Conservation (phyloP, 2,329 filamentous ascomycete genomes). For the Blastomyces emzantsi region DNA sequence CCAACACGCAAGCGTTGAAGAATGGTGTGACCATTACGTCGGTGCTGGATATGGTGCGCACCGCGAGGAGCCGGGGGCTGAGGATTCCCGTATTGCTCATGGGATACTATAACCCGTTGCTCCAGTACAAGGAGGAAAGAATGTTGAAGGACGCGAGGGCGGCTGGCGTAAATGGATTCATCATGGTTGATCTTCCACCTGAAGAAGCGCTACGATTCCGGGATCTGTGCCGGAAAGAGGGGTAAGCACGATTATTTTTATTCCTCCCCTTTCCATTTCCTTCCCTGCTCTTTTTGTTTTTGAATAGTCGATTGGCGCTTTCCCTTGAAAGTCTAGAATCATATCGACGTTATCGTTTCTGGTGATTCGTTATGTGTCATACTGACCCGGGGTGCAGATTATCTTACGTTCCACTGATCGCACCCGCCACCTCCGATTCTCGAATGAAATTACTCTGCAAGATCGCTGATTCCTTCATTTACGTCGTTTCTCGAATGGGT, state of each 20-base stretch:
- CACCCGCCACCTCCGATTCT: constrained; percentile 80
- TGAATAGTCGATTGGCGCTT: not conserved
- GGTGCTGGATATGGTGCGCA: constrained; percentile 73
- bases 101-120: constrained; percentile 97
- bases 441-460: constrained; percentile 95
- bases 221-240: constrained; percentile 67
- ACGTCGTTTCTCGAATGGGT: constrained; percentile 94
- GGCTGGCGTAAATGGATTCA: constrained; percentile 89
- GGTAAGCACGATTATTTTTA: constrained; percentile 41
- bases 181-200: constrained; percentile 88
- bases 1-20: constrained; percentile 80
- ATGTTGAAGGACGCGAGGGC: constrained; percentile 76
- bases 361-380: constrained; percentile 4
- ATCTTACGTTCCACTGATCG: constrained; percentile 95
- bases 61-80: constrained; percentile 67
- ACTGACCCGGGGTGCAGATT: constrained; percentile 44
- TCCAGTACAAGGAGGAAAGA: constrained; percentile 87
- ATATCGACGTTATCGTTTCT: not conserved
- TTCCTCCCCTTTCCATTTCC: not conserved
- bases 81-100: constrained; percentile 81
- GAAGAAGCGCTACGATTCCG: constrained; percentile 93
- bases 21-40: constrained; percentile 79
- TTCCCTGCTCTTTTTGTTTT: not conserved
- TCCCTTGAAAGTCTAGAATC: not conserved
- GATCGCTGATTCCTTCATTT: constrained; percentile 97